Evolutionary conservation across 164 flowering plant species (phyloP), one percentile per base, ranked within the genome.

Genomic region (Magnolia sinica): DNA sequence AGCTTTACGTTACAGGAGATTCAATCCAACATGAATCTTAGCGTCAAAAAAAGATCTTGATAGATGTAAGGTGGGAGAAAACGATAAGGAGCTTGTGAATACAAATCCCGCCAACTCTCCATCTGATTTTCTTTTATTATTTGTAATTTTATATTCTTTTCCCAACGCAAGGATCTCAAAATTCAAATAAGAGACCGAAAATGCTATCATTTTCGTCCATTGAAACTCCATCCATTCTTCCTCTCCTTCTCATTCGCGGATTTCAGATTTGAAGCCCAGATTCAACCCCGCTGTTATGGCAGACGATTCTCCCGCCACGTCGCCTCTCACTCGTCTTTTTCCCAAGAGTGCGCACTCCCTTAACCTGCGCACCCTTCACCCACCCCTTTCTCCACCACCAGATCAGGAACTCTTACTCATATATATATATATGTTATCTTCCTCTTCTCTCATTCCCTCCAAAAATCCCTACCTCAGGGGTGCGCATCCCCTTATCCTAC

Each of bases 51-150:
- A n/a, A n/a, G n/a, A n/a, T n/a, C 45, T 37, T 37, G 45, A 37
- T 37, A 84, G 83, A 59, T 80, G 78, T 82, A 82, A 82, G 89
- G 88, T 76, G 77, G 74, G 76, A 69, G 72, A 77, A 76, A 55
- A 81, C 70, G 91, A 87, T 87, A 87, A 87, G 87, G 83, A 58
- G 61, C 63, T 59, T 78, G 90, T 88, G 93, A 82, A 85, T 84
- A 79, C 82, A 83, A 87, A 75, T 73, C 10, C 20, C 19, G 78
- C 49, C 84, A 72, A 77, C 61, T 72, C 74, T 67, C 6, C n/a
- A 10, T 59, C 64, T 59, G 64, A 59, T 11, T 58, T 18, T 58
- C 11, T 71, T 45, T 73, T 59, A 11, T 37, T 37, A 37, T 37
- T 37, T 37, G 29, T 37, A 37, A 37, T 37, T 37, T 37, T 37